Base-by-base conservation (phyloP, 2,329 filamentous ascomycete genomes). In the Diaporthe vexans region DNA sequence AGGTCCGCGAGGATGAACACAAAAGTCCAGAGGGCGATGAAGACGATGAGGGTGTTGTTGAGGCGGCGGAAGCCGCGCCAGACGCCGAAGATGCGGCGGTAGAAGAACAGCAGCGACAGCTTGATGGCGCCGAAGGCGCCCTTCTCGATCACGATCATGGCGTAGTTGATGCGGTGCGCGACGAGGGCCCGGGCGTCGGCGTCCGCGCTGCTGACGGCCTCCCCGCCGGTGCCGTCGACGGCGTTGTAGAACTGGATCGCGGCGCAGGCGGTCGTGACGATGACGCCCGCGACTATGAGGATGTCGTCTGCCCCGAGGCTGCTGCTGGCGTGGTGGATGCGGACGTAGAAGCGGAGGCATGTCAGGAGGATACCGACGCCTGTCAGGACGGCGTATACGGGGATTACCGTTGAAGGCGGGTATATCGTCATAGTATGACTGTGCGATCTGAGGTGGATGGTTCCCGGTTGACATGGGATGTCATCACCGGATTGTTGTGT, bases 191-290 rank as follows among this genome's bases (percentile, higher is more conserved):
- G 54, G 26, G 54, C 29, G 17, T 33, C 29, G 1, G 15, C 26
- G 54, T 57, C 54, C 1, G 7, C 54, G 3, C 2, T 19, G 26
- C 54, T 33, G 26, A 57, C 17, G 54, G 54, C 54, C 17, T 57
- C 54, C 15, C 54, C 54, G 2, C 54, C 54, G 0, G 54, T 57
- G 0, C 54, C 54, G 29, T 57, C 26, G 26, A 57, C 54, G 6
- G 54, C 13, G 29, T 57, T 57, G 54, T 57, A 57, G 54, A 57
- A 17, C 54, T 57, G 54, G 54, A 57, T 57, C 54, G 54, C 54
- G 6, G 54, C 19, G 54, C 54, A 57, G 26, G 54, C 26, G 1
- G 29, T 2, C 15, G 19, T 29, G 2, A 57, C 54, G 7, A 57
- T 4, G 26, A 57, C 54, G 17, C 54, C 54, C 17, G 21, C 19